A percentile compares a stretch with the other conserved stretches of the same genome.
These are phyloP conservation scores for Ceratobasidium sp. DNA, from an alignment of 1,284 basidiomycete genomes.

Conservation along the genomic window DNA sequence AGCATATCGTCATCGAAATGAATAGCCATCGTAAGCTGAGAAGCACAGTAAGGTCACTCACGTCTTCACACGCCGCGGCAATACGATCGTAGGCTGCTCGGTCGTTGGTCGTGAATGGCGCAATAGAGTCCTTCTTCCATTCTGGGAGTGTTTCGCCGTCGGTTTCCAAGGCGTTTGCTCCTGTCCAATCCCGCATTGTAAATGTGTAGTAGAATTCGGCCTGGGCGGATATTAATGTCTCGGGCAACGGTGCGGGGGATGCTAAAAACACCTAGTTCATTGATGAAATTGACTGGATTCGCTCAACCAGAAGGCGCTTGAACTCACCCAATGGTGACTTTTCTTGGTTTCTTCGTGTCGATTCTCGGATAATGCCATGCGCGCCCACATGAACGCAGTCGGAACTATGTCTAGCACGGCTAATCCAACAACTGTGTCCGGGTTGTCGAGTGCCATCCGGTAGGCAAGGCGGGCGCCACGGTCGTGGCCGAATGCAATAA, in stretches of 20 bases:
- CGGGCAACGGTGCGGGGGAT: slow-evolving; percentile 45
- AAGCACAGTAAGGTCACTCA: slow-evolving; percentile 19
- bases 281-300: background rate
- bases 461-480: slow-evolving; percentile 47
- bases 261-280: slow-evolving; percentile 45
- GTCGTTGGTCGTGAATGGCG: slow-evolving; percentile 42
- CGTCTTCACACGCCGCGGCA: slow-evolving; percentile 44
- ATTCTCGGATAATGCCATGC: slow-evolving; percentile 42
- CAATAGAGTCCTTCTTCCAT: slow-evolving; percentile 44
- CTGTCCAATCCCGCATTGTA: slow-evolving; percentile 43
- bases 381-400: slow-evolving; percentile 44
- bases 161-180: slow-evolving; percentile 35
- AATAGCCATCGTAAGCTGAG: background rate
- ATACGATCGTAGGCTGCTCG: slow-evolving; percentile 40
- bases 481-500: slow-evolving; percentile 46
- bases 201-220: slow-evolving; percentile 43
- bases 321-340: slow-evolving; percentile 45
- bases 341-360: slow-evolving; percentile 43
- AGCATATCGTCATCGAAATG: background rate
- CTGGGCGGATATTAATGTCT: slow-evolving; percentile 44
- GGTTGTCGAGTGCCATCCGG: slow-evolving; percentile 45
- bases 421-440: slow-evolving; percentile 42
- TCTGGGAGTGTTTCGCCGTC: slow-evolving; percentile 1
- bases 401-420: slow-evolving; percentile 47
- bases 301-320: background rate